These are phyloP conservation scores for Komagataella pastoris DNA, from an alignment of 805 yeast genomes.

Conservation along the genomic window DNA sequence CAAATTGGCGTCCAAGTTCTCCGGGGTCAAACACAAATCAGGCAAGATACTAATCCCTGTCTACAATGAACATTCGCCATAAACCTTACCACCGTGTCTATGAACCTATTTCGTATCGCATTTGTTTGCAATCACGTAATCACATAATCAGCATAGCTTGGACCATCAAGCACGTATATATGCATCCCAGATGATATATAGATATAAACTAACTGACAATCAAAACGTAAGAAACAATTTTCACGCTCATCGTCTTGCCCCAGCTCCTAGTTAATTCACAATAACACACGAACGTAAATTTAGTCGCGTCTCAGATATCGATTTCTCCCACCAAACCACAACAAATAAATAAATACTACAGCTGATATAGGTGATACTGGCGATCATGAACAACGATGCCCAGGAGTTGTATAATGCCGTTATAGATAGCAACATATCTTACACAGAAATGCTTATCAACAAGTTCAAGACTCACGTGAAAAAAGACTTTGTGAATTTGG, in stretches of 20 bases:
- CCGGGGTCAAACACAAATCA: slow-evolving; percentile 39
- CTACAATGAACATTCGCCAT: slow-evolving; percentile 18
- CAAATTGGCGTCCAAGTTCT: slow-evolving; percentile 39
- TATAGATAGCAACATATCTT: slow-evolving; percentile 2
- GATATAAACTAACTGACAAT: too few species aligned
- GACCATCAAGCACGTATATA: neutral
- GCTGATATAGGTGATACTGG: neutral
- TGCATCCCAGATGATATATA: neutral
- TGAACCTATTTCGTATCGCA: neutral
- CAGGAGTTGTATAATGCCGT: slow-evolving; percentile 13
- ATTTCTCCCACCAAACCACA: neutral
- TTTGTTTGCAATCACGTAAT: neutral
- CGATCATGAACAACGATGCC: slow-evolving; percentile 7
- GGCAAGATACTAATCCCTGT: slow-evolving; percentile 39
- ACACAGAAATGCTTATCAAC: slow-evolving; percentile 5
- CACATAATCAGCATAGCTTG: neutral
- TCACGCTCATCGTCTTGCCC: neutral
- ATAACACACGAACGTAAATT: neutral
- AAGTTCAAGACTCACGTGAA: slow-evolving; percentile 41
- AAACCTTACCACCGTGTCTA: neutral
- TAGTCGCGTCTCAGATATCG: neutral
- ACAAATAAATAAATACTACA: neutral
- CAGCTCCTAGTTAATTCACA: neutral
- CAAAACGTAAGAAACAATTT: neutral
- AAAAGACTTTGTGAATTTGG: slow-evolving; percentile 36